Percentiles rank a stretch among this genome's conserved stretches.
Evolutionary conservation across 2,329 filamentous ascomycete genomes (phyloP).

Genomic region (Nigrospora osmanthi): DNA sequence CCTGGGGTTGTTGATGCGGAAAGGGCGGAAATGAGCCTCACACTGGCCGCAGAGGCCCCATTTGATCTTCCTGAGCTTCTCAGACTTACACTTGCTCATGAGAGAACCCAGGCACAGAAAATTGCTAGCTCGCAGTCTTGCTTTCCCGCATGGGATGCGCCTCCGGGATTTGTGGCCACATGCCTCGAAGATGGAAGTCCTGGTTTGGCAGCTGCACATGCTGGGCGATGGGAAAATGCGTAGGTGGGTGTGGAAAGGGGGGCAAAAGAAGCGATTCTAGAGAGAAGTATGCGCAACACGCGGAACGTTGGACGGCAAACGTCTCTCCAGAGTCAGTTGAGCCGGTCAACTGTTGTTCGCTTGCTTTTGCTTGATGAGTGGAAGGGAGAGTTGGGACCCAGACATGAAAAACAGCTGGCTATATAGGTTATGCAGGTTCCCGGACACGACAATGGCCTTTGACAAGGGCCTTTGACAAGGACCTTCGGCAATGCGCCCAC

Average conservation of each 20-base stretch:
- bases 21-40: background rate
- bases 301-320: background rate
- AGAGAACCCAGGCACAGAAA: background rate
- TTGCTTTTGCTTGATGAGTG: background rate
- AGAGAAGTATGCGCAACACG: background rate
- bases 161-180: background rate
- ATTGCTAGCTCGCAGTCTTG: background rate
- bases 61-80: background rate
- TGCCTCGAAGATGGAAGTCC: conserved; percentile 1
- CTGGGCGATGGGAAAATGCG: background rate
- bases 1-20: conserved; percentile 5
- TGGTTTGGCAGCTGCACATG: background rate
- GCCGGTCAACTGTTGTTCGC: background rate
- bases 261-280: background rate
- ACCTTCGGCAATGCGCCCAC: too few species aligned
- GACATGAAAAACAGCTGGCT: too few species aligned
- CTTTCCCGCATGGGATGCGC: background rate
- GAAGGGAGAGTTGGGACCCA: background rate
- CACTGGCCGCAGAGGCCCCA: conserved; percentile 2
- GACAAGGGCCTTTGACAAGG: too few species aligned
- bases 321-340: background rate
- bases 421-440: too few species aligned
- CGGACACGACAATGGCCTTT: too few species aligned
- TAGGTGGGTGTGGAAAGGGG: background rate
- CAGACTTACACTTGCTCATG: background rate